These are phyloP conservation scores for Incumbomyces lentus DNA, from an alignment of 2,329 filamentous ascomycete species.

Conservation along the genomic window DNA sequence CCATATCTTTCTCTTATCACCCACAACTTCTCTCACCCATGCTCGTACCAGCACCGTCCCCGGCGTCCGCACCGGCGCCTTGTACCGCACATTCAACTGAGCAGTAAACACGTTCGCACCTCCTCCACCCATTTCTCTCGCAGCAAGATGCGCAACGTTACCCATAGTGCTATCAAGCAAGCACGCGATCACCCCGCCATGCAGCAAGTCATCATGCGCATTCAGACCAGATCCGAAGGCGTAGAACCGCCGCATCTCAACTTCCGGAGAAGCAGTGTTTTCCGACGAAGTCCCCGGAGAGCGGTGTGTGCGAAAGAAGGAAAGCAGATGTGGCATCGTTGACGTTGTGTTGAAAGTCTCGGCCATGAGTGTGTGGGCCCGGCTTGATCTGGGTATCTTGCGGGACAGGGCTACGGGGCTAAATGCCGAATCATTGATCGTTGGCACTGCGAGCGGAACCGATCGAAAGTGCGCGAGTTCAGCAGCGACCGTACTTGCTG, in stretches of 20 bases:
- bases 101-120: constrained; percentile 26
- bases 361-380: constrained; percentile 16
- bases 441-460: constrained; percentile 24
- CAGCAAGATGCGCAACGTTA: constrained; percentile 7
- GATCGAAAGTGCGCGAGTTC: constrained; percentile 18
- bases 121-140: neutral
- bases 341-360: constrained; percentile 16
- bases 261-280: neutral
- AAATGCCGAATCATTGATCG: constrained; percentile 23
- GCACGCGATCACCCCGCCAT: constrained; percentile 23
- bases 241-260: constrained; percentile 22
- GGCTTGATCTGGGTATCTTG: constrained; percentile 8
- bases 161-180: constrained; percentile 23
- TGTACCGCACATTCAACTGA: constrained; percentile 33
- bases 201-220: constrained; percentile 22
- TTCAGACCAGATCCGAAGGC: constrained; percentile 22
- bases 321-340: constrained; percentile 13
- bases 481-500: no score
- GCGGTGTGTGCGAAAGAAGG: constrained; percentile 11
- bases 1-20: constrained; percentile 32
- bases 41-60: constrained; percentile 28
- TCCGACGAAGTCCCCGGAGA: neutral
- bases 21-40: constrained; percentile 25
- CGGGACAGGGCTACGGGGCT: constrained; percentile 10
- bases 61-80: constrained; percentile 27